A percentile compares a stretch with the other conserved stretches of the same genome.
These are phyloP conservation scores for Avicennia marina DNA, from an alignment of 257 asterid species.

Conservation along the genomic window DNA sequence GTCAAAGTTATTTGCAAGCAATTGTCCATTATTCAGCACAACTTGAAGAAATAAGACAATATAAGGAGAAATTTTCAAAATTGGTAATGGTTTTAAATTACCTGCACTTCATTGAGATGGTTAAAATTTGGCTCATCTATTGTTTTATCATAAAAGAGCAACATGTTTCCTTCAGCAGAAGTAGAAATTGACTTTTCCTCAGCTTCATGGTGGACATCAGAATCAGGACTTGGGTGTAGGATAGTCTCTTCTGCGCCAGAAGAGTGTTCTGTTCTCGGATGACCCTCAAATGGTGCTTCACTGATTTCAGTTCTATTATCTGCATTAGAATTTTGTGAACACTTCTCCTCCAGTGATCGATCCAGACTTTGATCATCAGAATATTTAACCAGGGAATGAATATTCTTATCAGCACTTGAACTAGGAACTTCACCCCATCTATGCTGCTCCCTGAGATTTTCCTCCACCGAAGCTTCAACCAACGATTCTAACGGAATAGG, in stretches of 20 bases:
- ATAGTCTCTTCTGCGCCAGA: slow-evolving; percentile 28
- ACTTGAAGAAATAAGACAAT: not conserved
- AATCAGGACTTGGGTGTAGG: slow-evolving; percentile 27
- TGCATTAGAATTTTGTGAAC: slow-evolving; percentile 17
- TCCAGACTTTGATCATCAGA: not conserved
- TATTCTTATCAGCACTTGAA: slow-evolving; percentile 21
- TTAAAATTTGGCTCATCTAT: slow-evolving; percentile 31
- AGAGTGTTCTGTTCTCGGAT: slow-evolving; percentile 12
- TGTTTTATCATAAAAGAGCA: slow-evolving; percentile 38
- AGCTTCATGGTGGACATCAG: slow-evolving; percentile 25
- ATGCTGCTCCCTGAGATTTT: slow-evolving; percentile 19
- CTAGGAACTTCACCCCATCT: slow-evolving; percentile 18
- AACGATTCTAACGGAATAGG: slow-evolving; percentile 6
- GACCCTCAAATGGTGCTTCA: too few species aligned
- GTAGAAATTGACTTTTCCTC: slow-evolving; percentile 31
- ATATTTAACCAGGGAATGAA: not conserved
- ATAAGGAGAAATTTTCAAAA: not conserved
- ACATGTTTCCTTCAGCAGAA: slow-evolving; percentile 32
- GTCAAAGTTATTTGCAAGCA: too few species aligned
- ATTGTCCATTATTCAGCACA: not conserved
- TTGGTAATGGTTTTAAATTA: slow-evolving; percentile 19
- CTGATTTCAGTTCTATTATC: slow-evolving; percentile 12
- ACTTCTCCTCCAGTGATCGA: slow-evolving; percentile 11
- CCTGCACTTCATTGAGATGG: slow-evolving; percentile 44
- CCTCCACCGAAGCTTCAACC: slow-evolving; percentile 24